Evolutionary conservation across 768 basidiomycete genomes (phyloP).

Genomic region (Lactarius sanguifluus): DNA sequence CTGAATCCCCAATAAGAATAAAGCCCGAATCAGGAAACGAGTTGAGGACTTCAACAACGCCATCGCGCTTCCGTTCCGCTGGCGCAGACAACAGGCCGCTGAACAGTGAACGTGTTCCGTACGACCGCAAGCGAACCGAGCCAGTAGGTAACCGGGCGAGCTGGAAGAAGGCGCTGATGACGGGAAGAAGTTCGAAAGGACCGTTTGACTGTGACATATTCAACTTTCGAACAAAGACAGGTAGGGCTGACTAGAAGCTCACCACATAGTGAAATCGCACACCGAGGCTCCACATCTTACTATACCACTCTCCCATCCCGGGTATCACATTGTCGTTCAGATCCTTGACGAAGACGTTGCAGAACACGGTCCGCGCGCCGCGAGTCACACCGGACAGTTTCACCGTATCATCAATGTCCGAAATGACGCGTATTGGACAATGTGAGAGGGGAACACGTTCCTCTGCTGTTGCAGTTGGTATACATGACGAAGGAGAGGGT

Average conservation of each 20-base stretch:
- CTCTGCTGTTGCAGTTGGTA: conserved; percentile 29
- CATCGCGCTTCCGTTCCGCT: conserved; percentile 77
- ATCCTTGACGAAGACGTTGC: conserved; percentile 90
- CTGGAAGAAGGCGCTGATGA: conserved; percentile 34
- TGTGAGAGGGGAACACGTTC: conserved; percentile 49
- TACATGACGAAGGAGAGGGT: not conserved
- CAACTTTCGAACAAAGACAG: not conserved
- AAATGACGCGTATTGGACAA: conserved; percentile 74
- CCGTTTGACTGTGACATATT: conserved; percentile 66
- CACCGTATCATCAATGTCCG: conserved; percentile 93
- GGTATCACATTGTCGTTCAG: conserved; percentile 75
- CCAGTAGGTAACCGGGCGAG: conserved; percentile 40
- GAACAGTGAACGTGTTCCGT: conserved; percentile 80
- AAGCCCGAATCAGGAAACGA: conserved; percentile 74
- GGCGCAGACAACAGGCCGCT: conserved; percentile 80
- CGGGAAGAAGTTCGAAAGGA: conserved; percentile 79
- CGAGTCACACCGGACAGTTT: conserved; percentile 75
- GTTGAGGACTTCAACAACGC: conserved; percentile 75
- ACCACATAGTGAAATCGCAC: conserved; percentile 89
- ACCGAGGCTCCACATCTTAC: conserved; percentile 62
- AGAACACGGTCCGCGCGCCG: conserved; percentile 81
- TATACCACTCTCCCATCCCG: conserved; percentile 82
- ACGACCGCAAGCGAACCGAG: conserved; percentile 81
- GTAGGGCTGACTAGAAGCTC: conserved; percentile 36
- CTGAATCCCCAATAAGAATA: conserved; percentile 86